These are phyloP conservation scores for Malus asiatica DNA, from an alignment of 306 rosid species.

Conservation along the genomic window DNA sequence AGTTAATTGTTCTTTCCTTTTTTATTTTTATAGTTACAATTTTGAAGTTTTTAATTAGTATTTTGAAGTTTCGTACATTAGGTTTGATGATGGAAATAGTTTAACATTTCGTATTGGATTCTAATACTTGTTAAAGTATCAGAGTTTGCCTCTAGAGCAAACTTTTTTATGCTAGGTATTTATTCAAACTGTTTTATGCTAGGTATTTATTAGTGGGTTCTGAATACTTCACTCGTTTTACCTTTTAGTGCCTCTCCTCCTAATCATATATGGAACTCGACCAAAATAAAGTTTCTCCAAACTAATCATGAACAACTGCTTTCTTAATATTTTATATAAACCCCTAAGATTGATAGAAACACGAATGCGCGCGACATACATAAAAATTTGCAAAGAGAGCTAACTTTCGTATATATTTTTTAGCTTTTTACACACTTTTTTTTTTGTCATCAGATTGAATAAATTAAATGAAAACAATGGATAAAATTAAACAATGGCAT, in stretches of 20 bases:
- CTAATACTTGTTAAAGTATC: neutral
- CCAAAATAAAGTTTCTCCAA: neutral
- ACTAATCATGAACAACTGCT: neutral
- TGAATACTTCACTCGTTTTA: neutral
- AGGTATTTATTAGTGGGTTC: neutral
- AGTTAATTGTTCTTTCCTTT: too few relatives aligned
- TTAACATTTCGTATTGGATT: neutral
- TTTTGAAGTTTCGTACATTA: too few relatives aligned
- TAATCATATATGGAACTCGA: neutral
- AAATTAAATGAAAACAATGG: too few relatives aligned
- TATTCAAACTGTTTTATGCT: neutral
- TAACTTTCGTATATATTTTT: too few relatives aligned
- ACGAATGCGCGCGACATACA: neutral
- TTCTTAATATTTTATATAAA: neutral
- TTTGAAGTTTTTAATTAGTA: too few relatives aligned
- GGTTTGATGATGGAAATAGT: neutral
- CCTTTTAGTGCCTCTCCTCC: neutral
- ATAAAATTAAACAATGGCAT: too few relatives aligned
- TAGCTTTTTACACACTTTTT: too few relatives aligned
- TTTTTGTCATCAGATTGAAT: too few relatives aligned
- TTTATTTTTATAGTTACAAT: too few relatives aligned
- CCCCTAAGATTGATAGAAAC: neutral
- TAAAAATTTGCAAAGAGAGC: neutral
- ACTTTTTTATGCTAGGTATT: neutral
- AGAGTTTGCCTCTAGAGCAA: neutral